Conservation (phyloP, 441 rosid species). For the Croton laevigatus region DNA sequence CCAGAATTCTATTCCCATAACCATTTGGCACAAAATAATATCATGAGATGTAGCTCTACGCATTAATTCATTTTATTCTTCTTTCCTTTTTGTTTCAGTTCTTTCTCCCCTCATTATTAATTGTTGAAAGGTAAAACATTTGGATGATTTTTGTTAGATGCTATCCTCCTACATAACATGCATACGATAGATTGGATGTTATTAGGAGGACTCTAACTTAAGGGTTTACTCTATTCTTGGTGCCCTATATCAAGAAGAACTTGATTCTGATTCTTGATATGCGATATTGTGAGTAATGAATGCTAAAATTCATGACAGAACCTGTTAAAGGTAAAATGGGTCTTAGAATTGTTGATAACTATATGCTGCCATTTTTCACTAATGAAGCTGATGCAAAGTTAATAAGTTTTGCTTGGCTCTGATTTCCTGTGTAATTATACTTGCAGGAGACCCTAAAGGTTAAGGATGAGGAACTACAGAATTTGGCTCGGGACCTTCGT, state of each 20-base stretch:
- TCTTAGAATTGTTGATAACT: background rate
- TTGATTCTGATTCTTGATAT: background rate
- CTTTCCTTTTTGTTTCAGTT: background rate
- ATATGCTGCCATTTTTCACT: slow-evolving; percentile 10
- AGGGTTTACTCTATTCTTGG: background rate
- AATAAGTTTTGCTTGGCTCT: slow-evolving; percentile 17
- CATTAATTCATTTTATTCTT: background rate
- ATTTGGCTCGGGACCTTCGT: slow-evolving; percentile 82
- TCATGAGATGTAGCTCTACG: too few species aligned
- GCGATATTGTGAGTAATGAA: background rate
- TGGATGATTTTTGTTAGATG: background rate
- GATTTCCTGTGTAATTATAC: slow-evolving; percentile 7
- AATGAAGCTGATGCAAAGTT: slow-evolving; percentile 3
- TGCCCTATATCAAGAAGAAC: background rate
- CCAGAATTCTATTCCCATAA: too few species aligned
- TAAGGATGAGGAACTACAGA: slow-evolving; percentile 95
- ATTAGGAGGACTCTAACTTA: background rate
- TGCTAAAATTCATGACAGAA: background rate
- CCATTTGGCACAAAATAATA: too few species aligned
- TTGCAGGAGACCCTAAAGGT: slow-evolving; percentile 89
- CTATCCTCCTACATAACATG: background rate
- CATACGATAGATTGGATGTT: background rate
- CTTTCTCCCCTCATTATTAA: background rate
- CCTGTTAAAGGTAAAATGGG: background rate
- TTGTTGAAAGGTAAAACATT: background rate